phyloP scores from a whole-genome alignment of 768 basidiomycete species.

The Gloeopeniophorella convolvens region DNA sequence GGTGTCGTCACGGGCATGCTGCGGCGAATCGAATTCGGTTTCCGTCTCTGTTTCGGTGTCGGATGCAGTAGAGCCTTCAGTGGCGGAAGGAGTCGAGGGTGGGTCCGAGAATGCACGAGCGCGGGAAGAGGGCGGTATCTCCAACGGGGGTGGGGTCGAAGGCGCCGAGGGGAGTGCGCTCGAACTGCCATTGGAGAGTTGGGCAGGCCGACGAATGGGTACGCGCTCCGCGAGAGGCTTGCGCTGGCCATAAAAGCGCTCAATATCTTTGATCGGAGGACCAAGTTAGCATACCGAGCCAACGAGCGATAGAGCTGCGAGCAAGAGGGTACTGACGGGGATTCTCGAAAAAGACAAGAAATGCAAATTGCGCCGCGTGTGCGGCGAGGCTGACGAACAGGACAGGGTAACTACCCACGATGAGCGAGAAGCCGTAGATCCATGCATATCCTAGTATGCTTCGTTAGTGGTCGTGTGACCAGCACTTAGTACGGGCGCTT shows the following conservation, averaged over 20 bases:
- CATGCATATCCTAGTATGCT: constrained; percentile 77
- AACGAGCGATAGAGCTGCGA: not conserved
- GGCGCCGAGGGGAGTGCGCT: constrained; percentile 26
- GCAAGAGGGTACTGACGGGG: constrained; percentile 60
- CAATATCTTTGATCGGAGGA: constrained; percentile 63
- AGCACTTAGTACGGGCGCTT: constrained; percentile 18
- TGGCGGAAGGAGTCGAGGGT: constrained; percentile 49
- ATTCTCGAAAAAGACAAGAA: constrained; percentile 93
- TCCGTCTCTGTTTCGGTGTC: constrained; percentile 57
- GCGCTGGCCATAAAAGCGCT: constrained; percentile 87
- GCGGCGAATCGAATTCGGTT: constrained; percentile 26
- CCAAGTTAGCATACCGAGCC: too few species aligned
- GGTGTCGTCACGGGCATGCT: constrained; percentile 2
- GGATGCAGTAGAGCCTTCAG: constrained; percentile 68
- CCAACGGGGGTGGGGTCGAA: constrained; percentile 10
- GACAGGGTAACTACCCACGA: constrained; percentile 83
- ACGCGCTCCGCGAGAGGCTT: constrained; percentile 84
- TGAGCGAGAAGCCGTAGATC: constrained; percentile 92
- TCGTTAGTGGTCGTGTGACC: not conserved
- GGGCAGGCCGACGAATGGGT: constrained; percentile 39
- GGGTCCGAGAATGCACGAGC: constrained; percentile 18
- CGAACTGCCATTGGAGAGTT: constrained; percentile 15
- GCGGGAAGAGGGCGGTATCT: not conserved
- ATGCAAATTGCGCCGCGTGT: constrained; percentile 94
- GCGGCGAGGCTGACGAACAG: constrained; percentile 91